These are phyloP conservation scores for Syzygium aqueum DNA, from an alignment of 345 rosid genomes.

Conservation along the genomic window DNA sequence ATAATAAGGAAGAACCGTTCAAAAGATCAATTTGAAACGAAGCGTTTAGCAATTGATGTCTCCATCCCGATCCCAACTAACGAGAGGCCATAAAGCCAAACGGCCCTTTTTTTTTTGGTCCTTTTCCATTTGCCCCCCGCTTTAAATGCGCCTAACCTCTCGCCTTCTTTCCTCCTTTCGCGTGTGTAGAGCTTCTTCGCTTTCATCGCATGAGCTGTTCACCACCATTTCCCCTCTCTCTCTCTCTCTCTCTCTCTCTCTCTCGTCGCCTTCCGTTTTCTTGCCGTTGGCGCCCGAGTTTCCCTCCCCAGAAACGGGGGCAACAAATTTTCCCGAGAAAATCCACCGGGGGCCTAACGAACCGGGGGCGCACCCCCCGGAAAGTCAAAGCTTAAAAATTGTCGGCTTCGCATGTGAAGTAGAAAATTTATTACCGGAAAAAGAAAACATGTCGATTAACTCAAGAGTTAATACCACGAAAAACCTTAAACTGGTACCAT, in stretches of 20 bases:
- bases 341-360: neutral
- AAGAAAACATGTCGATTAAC: neutral
- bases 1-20: too few relatives aligned
- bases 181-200: neutral
- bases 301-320: neutral
- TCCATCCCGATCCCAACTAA: too few relatives aligned
- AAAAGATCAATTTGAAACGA: accelerated
- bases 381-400: neutral
- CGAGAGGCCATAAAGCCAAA: too few relatives aligned
- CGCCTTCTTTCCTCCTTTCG: too few relatives aligned
- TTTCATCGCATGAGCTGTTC: neutral
- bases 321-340: neutral
- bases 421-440: neutral
- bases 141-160: too few relatives aligned
- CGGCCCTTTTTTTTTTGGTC: too few relatives aligned
- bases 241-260: neutral
- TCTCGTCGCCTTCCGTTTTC: neutral
- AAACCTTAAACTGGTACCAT: too few relatives aligned
- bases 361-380: neutral
- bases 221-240: neutral
- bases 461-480: too few relatives aligned
- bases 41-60: too few relatives aligned
- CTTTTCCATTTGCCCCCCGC: too few relatives aligned
- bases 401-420: neutral
- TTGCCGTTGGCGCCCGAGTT: too few relatives aligned